Evolutionary conservation across 768 basidiomycete species (phyloP), one percentile per base, ranked within the genome.

Genomic region (Tylopilus cervinicoccineus): DNA sequence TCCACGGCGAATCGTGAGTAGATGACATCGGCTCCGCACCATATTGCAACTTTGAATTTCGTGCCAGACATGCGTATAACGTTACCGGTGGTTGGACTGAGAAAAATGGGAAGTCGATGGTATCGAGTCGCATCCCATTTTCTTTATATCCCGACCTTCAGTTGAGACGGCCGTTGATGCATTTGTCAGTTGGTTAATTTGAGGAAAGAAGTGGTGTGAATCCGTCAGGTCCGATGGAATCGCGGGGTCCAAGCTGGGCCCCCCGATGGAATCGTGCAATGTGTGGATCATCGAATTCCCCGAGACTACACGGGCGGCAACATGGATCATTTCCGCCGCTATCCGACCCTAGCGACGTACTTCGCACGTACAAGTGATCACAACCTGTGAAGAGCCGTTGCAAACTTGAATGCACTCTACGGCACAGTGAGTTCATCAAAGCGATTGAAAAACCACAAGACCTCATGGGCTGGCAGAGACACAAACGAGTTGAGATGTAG

Each of bases 41-140:
- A 63, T 47, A 65, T 63, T 6, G 58, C 62, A n/a, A 65, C 47
- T 27, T 54, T 63, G 43, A 63, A 63, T 50, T 63, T 65, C 6
- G 53, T 2, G 12, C 28, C 22, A 16, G 58, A 12, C 58, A 63
- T 64, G 22, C 20, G 12, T 14, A 8, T 31, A 13, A 28, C 6
- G 14, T 39, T 28, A 8, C 26, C 20, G n/a, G n/a, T n/a, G n/a
- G 29, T 33, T 3, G 27, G 31, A 33, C 33, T 19, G 31, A 17
- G n/a, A 9, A 32, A 10, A 28, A 38, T 22, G 9, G 10, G 23
- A 40, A 5, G 19, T 9, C 1, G 19, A n/a, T n/a, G n/a, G n/a
- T n/a, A 33, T 13, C 13, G 24, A 12, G 13, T 6, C 2, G 11
- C 12, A 19, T 4, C 2, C 2, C 20, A 16, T 12, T 29, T 31